Base-by-base conservation (phyloP, 2,329 filamentous ascomycete genomes). In the Monosporascus sp. region DNA sequence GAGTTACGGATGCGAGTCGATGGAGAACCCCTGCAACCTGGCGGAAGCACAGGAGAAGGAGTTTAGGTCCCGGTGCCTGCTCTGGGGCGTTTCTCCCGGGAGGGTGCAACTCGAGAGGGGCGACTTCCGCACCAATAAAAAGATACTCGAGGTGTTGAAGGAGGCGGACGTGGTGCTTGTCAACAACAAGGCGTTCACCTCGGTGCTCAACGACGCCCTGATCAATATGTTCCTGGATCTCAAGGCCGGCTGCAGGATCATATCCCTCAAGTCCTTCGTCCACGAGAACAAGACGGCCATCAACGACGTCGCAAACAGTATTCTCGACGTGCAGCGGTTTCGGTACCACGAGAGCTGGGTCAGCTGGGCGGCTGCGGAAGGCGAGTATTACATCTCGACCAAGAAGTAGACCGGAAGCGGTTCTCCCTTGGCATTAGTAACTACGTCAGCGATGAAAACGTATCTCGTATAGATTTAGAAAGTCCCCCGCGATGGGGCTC, bases 181-280 rank as follows among this genome's bases (percentile, higher is more conserved):
- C 63, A 99, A 99, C 76, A 99, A 99, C 73, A 92, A 97, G 72
- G 94, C 91, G 2, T 99, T 99, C 72, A 92, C 87, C 6, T 87
- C 92, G 15, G 80, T 87, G 62, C 81, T 97, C 52, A 99, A 97
- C 72, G 87, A 90, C 65, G 83, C 85, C 57, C 78, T 99, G 46
- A 84, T 93, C 60, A 85, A 90, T 63, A 90, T 96, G 75, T 97
- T 99, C 65, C 76, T 99, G 55, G 94, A 99, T 65, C 77, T 97
- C 58, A 97, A 97, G 72, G 81, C 89, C 51, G 93, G 93, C 3
- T 92, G 89, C 71, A 88, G 88, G 70, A 88, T 99, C 53, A 87
- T 97, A 43, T 96, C 91, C 50, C 79, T 99, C 55, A 95, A 94
- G 73, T 91, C 88, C 1, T 99, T 99, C 67, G 90, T 94, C 15